These are phyloP conservation scores for Podila epicladia DNA, from an alignment of 192 early-diverging fungal genomes.

Conservation along the genomic window DNA sequence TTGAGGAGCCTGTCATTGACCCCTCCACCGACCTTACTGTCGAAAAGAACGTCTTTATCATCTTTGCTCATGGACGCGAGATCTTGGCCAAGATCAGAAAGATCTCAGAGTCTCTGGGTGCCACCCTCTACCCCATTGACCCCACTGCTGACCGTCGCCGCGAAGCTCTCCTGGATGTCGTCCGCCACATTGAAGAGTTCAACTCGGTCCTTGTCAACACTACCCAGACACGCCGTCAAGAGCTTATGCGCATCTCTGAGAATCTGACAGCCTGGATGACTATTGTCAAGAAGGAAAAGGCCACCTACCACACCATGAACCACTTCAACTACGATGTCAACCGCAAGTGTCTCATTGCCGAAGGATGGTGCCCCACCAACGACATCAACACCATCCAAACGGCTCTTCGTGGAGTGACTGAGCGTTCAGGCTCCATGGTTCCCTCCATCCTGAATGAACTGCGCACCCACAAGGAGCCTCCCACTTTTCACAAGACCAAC, in stretches of 20 bases:
- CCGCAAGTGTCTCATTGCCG: conserved; percentile 95
- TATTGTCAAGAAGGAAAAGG: conserved; percentile 97
- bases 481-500: conserved; percentile 96
- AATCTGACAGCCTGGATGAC: conserved; percentile 89
- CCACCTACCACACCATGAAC: conserved; percentile 96
- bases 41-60: conserved; percentile 97
- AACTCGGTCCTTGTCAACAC: conserved; percentile 89
- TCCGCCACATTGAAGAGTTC: conserved; percentile 89
- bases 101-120: conserved; percentile 95
- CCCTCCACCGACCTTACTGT: conserved; percentile 88
- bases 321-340: conserved; percentile 93
- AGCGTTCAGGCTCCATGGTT: conserved; percentile 84
- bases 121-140: conserved; percentile 93
- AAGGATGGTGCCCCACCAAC: conserved; percentile 97
- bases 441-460: conserved; percentile 90
- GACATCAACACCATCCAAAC: conserved; percentile 85
- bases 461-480: conserved; percentile 86
- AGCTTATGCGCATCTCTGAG: conserved; percentile 88
- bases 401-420: conserved; percentile 79
- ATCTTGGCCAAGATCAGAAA: conserved; percentile 90
- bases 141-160: conserved; percentile 85
- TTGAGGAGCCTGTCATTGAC: conserved; percentile 94
- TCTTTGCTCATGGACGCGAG: conserved; percentile 97
- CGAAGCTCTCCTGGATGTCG: conserved; percentile 82
- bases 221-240: conserved; percentile 80